Percentiles rank a stretch among this genome's conserved stretches.
Conservation (phyloP, 2,329 filamentous ascomycete genomes). For the Trichophaea hybrida region DNA sequence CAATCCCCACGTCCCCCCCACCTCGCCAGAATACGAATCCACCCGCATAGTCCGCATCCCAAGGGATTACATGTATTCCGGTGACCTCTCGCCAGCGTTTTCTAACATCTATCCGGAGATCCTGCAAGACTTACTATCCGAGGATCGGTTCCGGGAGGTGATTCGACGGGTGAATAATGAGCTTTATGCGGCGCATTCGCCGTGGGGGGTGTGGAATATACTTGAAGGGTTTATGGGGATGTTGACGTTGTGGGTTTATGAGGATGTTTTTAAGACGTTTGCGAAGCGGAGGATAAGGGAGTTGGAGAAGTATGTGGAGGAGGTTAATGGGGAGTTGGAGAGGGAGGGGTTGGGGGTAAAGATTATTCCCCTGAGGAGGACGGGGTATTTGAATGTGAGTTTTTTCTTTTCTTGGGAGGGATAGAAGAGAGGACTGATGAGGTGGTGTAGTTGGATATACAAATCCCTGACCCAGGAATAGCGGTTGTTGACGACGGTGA, state of each 20-base stretch:
- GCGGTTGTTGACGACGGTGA: conserved; percentile 9
- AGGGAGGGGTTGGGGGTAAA: conserved; percentile 46
- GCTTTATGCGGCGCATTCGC: conserved; percentile 63
- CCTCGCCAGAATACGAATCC: conserved; percentile 56
- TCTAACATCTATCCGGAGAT: conserved; percentile 95
- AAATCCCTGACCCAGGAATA: conserved; percentile 16
- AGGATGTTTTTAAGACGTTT: conserved; percentile 65
- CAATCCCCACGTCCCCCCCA: conserved; percentile 74
- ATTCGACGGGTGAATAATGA: conserved; percentile 71
- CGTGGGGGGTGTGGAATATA: conserved; percentile 61
- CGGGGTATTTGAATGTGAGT: conserved; percentile 55
- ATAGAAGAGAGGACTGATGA: not conserved
- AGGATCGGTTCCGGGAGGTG: conserved; percentile 71
- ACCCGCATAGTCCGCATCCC: conserved; percentile 86
- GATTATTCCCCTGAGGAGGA: conserved; percentile 63
- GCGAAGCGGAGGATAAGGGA: conserved; percentile 56
- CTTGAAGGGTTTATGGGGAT: conserved; percentile 66
- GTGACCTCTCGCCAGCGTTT: conserved; percentile 83
- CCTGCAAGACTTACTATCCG: conserved; percentile 67
- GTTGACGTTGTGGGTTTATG: conserved; percentile 86
- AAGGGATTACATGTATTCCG: conserved; percentile 78
- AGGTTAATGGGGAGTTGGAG: conserved; percentile 67
- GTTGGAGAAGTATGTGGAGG: conserved; percentile 69
- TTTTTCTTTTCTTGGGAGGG: not conserved
- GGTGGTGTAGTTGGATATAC: not conserved